Percentiles rank a stretch among this genome's conserved stretches.
Conservation (phyloP, 2,329 filamentous ascomycete species). For the Chrysoporthe austroafricana region DNA sequence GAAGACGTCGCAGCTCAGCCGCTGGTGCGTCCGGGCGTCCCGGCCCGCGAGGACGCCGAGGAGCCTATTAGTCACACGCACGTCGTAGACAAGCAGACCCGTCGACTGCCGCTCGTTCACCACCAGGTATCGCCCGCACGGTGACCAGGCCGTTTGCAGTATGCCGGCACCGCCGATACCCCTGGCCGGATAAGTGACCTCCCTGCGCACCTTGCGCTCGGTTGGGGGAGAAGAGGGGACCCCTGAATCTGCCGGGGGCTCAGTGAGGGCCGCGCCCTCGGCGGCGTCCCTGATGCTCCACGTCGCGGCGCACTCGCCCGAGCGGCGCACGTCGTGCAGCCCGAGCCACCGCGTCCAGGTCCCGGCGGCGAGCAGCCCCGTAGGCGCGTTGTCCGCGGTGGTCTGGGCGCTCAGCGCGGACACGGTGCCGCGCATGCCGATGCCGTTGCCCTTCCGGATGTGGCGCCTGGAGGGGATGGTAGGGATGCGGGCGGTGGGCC, state of each 20-base stretch:
- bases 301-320: slow-evolving; percentile 58
- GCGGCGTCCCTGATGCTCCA: slow-evolving; percentile 64
- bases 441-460: slow-evolving; percentile 61
- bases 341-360: slow-evolving; percentile 68
- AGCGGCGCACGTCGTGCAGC: slow-evolving; percentile 62
- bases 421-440: slow-evolving; percentile 67
- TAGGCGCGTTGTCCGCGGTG: slow-evolving; percentile 37
- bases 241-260: background rate
- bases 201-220: background rate
- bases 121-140: slow-evolving; percentile 65
- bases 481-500: slow-evolving; percentile 57
- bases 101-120: slow-evolving; percentile 62
- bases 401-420: slow-evolving; percentile 57
- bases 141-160: slow-evolving; percentile 63
- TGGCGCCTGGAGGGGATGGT: slow-evolving; percentile 66
- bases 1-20: slow-evolving; percentile 60
- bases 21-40: slow-evolving; percentile 56
- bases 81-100: slow-evolving; percentile 64
- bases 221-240: background rate
- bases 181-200: background rate
- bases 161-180: slow-evolving; percentile 65
- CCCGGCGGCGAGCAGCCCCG: slow-evolving; percentile 60
- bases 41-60: slow-evolving; percentile 58
- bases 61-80: slow-evolving; percentile 61
- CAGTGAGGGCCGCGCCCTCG: slow-evolving; percentile 33